These are phyloP conservation scores for Melastoma malabathricum DNA, from an alignment of 345 rosid species.

Conservation along the genomic window DNA sequence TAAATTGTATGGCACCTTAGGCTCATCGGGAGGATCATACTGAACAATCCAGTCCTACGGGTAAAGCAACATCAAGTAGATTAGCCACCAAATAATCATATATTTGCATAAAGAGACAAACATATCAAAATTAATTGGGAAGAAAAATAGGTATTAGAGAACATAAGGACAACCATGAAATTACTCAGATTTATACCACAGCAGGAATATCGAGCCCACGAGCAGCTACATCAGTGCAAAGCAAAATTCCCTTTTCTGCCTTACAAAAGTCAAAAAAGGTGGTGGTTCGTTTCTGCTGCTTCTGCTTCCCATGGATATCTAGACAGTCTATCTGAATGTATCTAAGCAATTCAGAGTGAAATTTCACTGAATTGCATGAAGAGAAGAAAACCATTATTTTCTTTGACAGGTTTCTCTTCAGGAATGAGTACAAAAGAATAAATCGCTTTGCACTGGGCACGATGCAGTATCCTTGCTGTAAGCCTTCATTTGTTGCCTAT, in stretches of 20 bases:
- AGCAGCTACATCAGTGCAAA: conserved; percentile 97
- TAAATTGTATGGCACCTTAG: conserved; percentile 39
- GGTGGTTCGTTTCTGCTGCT: conserved; percentile 79
- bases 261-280: conserved; percentile 93
- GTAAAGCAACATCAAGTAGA: background rate
- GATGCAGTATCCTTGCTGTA: conserved; percentile 94
- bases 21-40: conserved; percentile 98
- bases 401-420: conserved; percentile 79
- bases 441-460: conserved; percentile 75
- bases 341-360: conserved; percentile 74
- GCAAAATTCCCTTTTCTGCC: conserved; percentile 82
- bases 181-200: conserved; percentile 41
- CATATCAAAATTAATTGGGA: background rate
- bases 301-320: conserved; percentile 90
- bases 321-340: conserved; percentile 61
- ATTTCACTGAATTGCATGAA: conserved; percentile 91
- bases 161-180: background rate
- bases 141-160: background rate
- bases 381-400: conserved; percentile 99
- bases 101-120: too few species aligned
- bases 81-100: too few species aligned
- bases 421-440: conserved; percentile 69
- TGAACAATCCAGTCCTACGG: conserved; percentile 96
- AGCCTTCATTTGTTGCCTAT: conserved; percentile 92
- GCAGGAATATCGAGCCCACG: conserved; percentile 98